Evolutionary conservation across 1,284 basidiomycete species (phyloP).

Genomic region (Tremellales sp.): DNA sequence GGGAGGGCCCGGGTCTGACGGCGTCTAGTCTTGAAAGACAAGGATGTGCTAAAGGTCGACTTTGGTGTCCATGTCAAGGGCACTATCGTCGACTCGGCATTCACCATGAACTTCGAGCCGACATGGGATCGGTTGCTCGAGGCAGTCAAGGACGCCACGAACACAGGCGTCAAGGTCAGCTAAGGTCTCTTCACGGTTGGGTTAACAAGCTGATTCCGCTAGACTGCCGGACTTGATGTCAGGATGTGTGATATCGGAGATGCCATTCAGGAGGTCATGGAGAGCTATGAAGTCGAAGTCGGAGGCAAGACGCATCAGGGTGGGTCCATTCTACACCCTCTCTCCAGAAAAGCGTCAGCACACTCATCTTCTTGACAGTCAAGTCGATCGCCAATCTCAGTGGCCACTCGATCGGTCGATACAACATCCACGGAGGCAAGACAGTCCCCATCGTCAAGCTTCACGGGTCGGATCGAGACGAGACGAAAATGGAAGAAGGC

Average conservation of each 20-base stretch:
- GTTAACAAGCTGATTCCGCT: neutral
- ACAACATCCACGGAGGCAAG: conserved; percentile 76
- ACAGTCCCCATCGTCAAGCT: conserved; percentile 87
- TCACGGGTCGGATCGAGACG: conserved; percentile 56
- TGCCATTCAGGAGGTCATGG: conserved; percentile 97
- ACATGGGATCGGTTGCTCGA: conserved; percentile 85
- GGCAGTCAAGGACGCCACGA: conserved; percentile 89
- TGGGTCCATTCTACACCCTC: conserved; percentile 52
- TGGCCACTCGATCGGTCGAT: conserved; percentile 84
- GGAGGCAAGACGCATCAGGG: conserved; percentile 79
- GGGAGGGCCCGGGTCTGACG: neutral
- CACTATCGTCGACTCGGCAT: conserved; percentile 90
- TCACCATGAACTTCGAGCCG: conserved; percentile 84
- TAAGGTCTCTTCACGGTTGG: neutral
- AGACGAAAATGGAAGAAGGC: conserved; percentile 98
- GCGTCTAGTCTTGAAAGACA: conserved; percentile 69
- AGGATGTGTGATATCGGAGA: conserved; percentile 89
- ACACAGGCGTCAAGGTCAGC: conserved; percentile 75
- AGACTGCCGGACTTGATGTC: conserved; percentile 97
- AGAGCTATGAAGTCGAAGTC: conserved; percentile 94
- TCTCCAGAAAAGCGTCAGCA: neutral
- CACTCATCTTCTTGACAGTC: conserved; percentile 54
- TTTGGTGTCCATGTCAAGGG: conserved; percentile 96
- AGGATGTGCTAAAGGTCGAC: conserved; percentile 95
- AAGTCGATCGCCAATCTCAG: conserved; percentile 87